Conservation (phyloP, 345 rosid genomes). For the Litchi chinensis region DNA sequence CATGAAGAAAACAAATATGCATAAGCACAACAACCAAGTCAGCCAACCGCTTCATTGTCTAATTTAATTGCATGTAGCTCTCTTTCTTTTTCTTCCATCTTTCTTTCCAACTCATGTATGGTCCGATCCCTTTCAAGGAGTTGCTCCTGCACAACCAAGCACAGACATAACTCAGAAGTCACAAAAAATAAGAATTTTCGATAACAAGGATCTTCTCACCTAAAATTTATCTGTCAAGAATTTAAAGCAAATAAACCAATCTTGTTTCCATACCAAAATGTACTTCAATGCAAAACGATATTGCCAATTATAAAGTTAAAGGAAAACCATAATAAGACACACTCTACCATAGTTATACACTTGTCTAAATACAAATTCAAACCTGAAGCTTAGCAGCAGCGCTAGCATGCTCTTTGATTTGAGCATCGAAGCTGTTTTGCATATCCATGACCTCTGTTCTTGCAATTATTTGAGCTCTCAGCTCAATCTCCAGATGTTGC, state of each 20-base stretch:
- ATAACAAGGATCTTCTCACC: neutral
- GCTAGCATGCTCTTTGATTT: conserved; percentile 62
- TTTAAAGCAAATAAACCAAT: neutral
- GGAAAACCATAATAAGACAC: neutral
- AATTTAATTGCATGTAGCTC: conserved; percentile 83
- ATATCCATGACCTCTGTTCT: conserved; percentile 68
- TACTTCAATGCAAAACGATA: neutral
- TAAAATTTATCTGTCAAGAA: neutral
- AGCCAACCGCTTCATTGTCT: conserved; percentile 86
- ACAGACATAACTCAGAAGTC: neutral
- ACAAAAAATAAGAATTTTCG: neutral
- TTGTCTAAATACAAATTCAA: conserved; percentile 10
- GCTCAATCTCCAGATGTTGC: conserved; percentile 72
- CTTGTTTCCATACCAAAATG: neutral
- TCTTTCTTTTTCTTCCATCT: conserved; percentile 81
- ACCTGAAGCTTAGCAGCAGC: conserved; percentile 78
- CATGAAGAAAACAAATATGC: neutral
- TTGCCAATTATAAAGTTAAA: neutral
- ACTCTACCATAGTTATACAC: neutral
- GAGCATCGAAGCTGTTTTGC: conserved; percentile 58
- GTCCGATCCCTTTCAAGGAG: conserved; percentile 63
- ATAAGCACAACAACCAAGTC: conserved; percentile 8
- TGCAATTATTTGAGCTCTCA: conserved; percentile 74
- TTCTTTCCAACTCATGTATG: conserved; percentile 71
- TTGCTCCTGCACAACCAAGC: conserved; percentile 64